Conservation (phyloP, 345 rosid genomes). For the Kandelia obovata region DNA sequence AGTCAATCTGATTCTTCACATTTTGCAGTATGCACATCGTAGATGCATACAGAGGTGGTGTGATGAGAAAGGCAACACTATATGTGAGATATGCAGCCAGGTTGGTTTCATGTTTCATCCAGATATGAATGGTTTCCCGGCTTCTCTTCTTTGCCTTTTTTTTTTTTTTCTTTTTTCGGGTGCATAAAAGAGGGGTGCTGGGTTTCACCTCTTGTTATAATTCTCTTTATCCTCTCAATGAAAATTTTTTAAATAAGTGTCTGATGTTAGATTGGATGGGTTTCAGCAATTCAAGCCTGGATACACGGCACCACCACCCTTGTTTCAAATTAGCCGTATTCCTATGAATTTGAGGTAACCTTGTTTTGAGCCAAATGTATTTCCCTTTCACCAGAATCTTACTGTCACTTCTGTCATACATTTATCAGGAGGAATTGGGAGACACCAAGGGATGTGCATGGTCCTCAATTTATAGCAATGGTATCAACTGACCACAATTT, state of each 20-base stretch:
- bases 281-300: constrained; percentile 81
- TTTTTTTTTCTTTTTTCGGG: background rate
- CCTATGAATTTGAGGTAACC: constrained; percentile 70
- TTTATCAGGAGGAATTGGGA: constrained; percentile 72
- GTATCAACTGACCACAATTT: constrained; percentile 60
- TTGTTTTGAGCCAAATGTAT: background rate
- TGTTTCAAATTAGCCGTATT: constrained; percentile 62
- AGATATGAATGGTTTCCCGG: no score
- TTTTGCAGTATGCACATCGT: constrained; percentile 1
- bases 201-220: no score
- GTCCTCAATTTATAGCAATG: constrained; percentile 57
- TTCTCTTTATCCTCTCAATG: background rate
- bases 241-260: background rate
- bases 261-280: constrained; percentile 6
- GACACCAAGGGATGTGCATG: constrained; percentile 43
- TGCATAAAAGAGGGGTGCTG: background rate
- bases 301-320: constrained; percentile 77
- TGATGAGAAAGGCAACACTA: constrained; percentile 1
- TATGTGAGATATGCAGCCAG: background rate
- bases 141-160: background rate
- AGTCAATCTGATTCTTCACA: background rate
- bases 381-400: background rate
- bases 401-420: background rate
- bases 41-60: constrained; percentile 5
- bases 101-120: background rate